Evolutionary conservation across 2,329 filamentous ascomycete genomes (phyloP), one percentile per base, ranked within the genome.

Genomic region (Sporothrix humicola): DNA sequence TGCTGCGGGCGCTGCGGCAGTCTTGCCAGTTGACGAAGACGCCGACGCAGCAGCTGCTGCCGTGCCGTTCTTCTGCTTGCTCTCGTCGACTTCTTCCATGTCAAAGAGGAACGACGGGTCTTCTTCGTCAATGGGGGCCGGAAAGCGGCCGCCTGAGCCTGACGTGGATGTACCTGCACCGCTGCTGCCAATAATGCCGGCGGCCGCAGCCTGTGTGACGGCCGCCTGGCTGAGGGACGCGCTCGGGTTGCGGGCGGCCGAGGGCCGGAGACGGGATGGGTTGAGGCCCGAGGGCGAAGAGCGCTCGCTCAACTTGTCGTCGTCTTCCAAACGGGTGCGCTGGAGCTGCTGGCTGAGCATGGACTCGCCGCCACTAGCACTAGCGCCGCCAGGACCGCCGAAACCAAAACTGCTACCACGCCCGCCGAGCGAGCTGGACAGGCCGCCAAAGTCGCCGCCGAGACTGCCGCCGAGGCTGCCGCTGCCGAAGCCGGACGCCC

Each of bases 41-140:
- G n/a, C n/a, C n/a, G n/a, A n/a, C n/a, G n/a, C n/a, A 5, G 31
- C 31, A 31, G 31, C 31, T 31, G 31, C 31, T 79, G 20, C 76
- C 66, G n/a, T 74, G 71, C 42, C 74, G 2, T 73, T 73, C 56
- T 74, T 76, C 50, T 59, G 42, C 37, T 74, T 56, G 3, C 72
- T 48, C 58, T 89, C 88, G 26, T 88, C 87, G 37, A 88, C 87
- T 72, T 89, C 88, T 76, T 91, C 89, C 89, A 91, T 91, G 78
- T 83, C 88, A 79, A 91, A 91, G 15, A 91, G 87, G 76, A 91
- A 90, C 37, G 88, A 86, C 3, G 87, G 84, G 72, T 91, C 88
- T 77, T 91, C 89, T 78, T 91, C 89, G 74, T 90, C 89, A 75
- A 91, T 91, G 2, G 89, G 89, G 0, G 88, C 90, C 1, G 89